phyloP scores from a whole-genome alignment of 2,329 filamentous ascomycete species.

The Xylaria sp. region DNA sequence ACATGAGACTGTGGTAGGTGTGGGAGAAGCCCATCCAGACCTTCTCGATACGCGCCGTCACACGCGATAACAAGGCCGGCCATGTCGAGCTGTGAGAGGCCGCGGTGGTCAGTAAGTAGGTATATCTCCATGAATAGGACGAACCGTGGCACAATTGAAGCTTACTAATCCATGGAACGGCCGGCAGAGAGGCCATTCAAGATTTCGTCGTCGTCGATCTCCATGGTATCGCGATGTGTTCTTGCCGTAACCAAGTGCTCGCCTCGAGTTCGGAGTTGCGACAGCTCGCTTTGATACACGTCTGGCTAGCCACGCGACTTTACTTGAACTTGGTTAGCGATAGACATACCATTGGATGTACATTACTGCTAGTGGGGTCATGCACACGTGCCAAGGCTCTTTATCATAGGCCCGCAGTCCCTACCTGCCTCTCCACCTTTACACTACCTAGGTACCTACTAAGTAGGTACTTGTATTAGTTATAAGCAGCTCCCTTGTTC shows the following conservation, averaged over 20 bases:
- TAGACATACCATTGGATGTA: constrained; percentile 1
- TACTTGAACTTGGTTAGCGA: neutral
- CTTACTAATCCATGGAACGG: constrained; percentile 67
- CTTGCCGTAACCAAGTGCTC: neutral
- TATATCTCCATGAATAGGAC: constrained; percentile 15
- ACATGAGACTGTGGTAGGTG: neutral
- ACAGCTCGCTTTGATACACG: constrained; percentile 19
- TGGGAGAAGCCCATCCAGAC: constrained; percentile 52
- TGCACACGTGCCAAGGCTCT: neutral
- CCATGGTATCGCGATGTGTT: constrained; percentile 56
- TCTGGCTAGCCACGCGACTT: constrained; percentile 6
- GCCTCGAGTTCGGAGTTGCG: constrained; percentile 24
- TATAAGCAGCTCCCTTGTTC: neutral
- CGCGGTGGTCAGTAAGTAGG: constrained; percentile 41
- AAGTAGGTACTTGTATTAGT: no score
- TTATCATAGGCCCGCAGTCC: neutral
- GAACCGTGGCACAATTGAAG: constrained; percentile 8
- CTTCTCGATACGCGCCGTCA: constrained; percentile 61
- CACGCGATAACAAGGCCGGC: constrained; percentile 53
- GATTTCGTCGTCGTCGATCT: constrained; percentile 65
- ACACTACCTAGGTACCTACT: no score
- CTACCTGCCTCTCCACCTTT: no score
- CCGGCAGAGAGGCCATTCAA: constrained; percentile 63
- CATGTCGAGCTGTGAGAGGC: constrained; percentile 50
- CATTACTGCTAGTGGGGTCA: constrained; percentile 4